Evolutionary conservation across 441 rosid genomes (phyloP), one percentile per base, ranked within the genome.

Genomic region (Aquilaria agallochum): DNA sequence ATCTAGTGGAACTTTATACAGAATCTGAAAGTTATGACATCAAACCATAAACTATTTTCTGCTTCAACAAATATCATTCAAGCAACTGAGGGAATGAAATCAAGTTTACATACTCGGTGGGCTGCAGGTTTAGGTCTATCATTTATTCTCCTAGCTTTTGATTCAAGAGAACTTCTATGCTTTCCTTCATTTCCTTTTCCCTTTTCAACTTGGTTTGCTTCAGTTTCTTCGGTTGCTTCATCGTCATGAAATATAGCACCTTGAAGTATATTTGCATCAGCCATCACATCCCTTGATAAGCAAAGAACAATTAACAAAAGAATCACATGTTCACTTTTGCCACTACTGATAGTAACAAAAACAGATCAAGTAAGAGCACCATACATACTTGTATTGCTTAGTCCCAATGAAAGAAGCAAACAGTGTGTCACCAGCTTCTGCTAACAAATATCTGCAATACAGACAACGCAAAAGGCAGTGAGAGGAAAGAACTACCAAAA

Each of bases 381-480:
- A 9, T 11, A 67, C 95, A 78, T 88, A 94, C 98, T 87, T 83
- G 78, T 94, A 94, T 77, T 89, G 95, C 74, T 85, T 94, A 13
- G 99, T 94, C 60, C 99, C 99, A 49, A 91, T 83, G 68, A 91
- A 94, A 40, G 98, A 94, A 68, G 99, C 99, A 87, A 94, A 94
- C 20, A 90, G 75, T 2, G 99, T 90, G 70, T 94, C 97, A 8
- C 97, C 96, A 31, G 99, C 91, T 81, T 94, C 99, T 20, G 96
- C 99, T 68, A 94, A 77, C 55, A 94, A 63, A 74, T 94, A 94
- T 80, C 99, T 94, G 76, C 78, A 71, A 70, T 31, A 15, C 36
- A 49, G 60, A 6, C 14, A 33, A 55, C 7, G 20, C 49, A 50
- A 31, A 44, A 58, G 60, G 31, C 51, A 15, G 67, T 50, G 31